Conservation (phyloP, 2,329 filamentous ascomycete genomes). For the Aspergillus proliferans region DNA sequence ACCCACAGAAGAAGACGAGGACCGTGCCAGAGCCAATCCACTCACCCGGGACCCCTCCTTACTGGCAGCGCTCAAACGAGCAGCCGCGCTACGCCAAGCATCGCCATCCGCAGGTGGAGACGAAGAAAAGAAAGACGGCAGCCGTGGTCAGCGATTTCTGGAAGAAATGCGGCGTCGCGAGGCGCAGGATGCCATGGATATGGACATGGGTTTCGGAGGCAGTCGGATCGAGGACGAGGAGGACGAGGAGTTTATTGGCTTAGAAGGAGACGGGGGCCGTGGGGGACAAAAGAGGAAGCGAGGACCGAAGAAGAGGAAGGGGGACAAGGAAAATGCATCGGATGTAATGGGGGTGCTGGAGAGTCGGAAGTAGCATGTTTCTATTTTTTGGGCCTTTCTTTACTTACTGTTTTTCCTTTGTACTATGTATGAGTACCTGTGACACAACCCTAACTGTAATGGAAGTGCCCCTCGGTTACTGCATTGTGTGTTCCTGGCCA, state of each 20-base stretch:
- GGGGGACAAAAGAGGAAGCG: constrained; percentile 47
- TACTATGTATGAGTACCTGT: not conserved
- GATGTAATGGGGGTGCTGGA: constrained; percentile 79
- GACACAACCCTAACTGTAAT: no score
- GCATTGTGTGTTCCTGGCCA: not conserved
- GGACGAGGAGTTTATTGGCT: constrained; percentile 64
- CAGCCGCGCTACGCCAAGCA: constrained; percentile 55
- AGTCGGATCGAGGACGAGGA: constrained; percentile 84
- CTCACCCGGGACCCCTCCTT: constrained; percentile 68
- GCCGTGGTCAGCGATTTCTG: constrained; percentile 68
- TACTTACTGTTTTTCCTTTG: not conserved
- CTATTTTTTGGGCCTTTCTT: no score
- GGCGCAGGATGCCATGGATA: constrained; percentile 77
- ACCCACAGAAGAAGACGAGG: constrained; percentile 45
- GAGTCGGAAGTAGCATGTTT: constrained; percentile 31
- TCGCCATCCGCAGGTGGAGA: constrained; percentile 38
- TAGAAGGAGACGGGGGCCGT: constrained; percentile 39
- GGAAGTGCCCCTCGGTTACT: not conserved
- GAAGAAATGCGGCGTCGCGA: constrained; percentile 50
- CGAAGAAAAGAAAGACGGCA: constrained; percentile 54
- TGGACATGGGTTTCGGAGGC: constrained; percentile 91
- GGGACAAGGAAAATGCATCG: constrained; percentile 59
- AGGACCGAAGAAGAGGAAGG: constrained; percentile 47
- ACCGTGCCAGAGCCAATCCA: constrained; percentile 30
- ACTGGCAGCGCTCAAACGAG: constrained; percentile 78